Base-by-base conservation (phyloP, 2,329 filamentous ascomycete genomes). In the Aspergillus chevalieri region DNA sequence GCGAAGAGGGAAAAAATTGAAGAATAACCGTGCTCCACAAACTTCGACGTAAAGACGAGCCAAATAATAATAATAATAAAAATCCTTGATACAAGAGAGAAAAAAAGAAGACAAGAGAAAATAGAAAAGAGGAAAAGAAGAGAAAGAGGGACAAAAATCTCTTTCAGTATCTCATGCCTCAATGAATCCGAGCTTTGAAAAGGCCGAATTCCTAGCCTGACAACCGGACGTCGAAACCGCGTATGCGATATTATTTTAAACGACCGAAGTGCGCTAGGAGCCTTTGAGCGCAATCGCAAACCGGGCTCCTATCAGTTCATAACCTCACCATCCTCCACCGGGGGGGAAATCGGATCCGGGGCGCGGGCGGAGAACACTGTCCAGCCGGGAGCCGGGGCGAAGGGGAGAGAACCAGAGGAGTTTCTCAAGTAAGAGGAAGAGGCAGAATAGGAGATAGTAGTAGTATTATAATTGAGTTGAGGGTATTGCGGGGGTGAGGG, bases 201-300 rank as follows among this genome's bases (percentile, higher is more conserved):
- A 38, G 47, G 49, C 52, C 49, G 52, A 50, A 56, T 62, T 30
- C 56, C 52, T 53, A 56, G 55, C 44, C 50, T 51, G 55, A 51
- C 53, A 47, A 50, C 7, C 48, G 46, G 52, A 49, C 38, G 54
- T 54, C 45, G 48, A 57, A 48, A 55, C 46, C 51, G 53, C 46
- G 57, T 57, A 47, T 14, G n/a, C 26, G 26, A 30, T 30, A 17
- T 51, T 59, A 51, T 52, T 46, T 54, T 54, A 33, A 61, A 57
- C 47, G 52, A 61, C 55, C 50, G 58, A 59, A 60, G 58, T 62
- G 65, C 61, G 66, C 65, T 61, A 67, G 65, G 63, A 68, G 67
- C 64, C 63, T 61, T 41, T 66, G 65, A 66, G 67, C 67, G 67
- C 68, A 69, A 66, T 57, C 59, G 60, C 56, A 67, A 66, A 56